Evolutionary conservation across 1,139 yeast species (phyloP), one percentile per base, ranked within the genome.

Genomic region (Blastobotrys malaysiensis): DNA sequence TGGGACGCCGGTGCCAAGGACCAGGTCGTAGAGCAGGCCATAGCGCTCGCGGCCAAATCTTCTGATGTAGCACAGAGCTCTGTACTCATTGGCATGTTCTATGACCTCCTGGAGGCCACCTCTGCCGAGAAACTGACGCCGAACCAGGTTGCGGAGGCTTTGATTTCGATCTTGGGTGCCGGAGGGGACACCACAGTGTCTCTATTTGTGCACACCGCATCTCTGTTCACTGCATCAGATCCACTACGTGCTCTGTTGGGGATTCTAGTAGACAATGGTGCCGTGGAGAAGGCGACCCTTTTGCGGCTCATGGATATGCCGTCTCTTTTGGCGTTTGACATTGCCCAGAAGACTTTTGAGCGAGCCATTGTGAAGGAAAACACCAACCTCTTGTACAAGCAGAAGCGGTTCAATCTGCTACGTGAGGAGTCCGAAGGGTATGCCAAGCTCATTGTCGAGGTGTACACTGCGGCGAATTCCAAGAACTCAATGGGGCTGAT

Each of bases 371-470:
- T 79, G 43, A 70, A 84, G 4, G 66, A 70, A 73, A 82, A 67
- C 73, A 80, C 72, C 65, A 63, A 69, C 21, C 56, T 66, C 20
- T 60, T 81, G 60, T 87, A 83, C 67, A 84, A 89, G 43, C 88
- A 87, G 57, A 82, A 80, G 63, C 82, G 87, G 58, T 90, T 74
- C 71, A 88, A 88, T 58, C 71, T 90, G 27, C 64, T 88, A n/a
- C 81, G 83, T 53, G 97, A 91, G 68, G 87, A 87, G 61, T 73
- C 83, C 14, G 93, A 86, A 66, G 99, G 98, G 1, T 93, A 81
- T 69, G 71, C 96, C 14, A 84, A 84, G 63, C 72, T 88, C 43
- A 70, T 84, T 0, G 77, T 77, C 6, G 82, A 84, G 55, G 59
- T 87, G n/a, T 59, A 61, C 52, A 60, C 70, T 1, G 76, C 82